Base-by-base conservation (phyloP, 1,284 basidiomycete genomes). In the Sporisorium sorghi region DNA sequence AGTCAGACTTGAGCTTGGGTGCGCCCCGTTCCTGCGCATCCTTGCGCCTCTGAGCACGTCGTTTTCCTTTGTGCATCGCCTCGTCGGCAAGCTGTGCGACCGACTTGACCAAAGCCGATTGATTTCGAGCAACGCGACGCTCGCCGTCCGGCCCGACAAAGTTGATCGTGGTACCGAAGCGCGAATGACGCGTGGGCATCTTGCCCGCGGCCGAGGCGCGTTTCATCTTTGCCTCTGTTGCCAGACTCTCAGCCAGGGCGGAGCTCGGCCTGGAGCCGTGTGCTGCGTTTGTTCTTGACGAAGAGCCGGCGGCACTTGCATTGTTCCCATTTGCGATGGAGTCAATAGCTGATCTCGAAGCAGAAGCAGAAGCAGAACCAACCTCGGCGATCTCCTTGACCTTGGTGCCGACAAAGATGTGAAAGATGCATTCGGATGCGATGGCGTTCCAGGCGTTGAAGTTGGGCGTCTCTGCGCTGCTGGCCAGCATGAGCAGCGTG, bases 151-250 rank as follows among this genome's bases (percentile, higher is more conserved):
- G 62, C 14, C 73, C 82, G 32, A 68, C 49, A 55, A 81, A 83
- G 66, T 77, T 74, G 70, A 84, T 76, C 24, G 81, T 76, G 32
- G 83, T 83, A 14, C 80, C 79, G 63, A 83, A 84, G 24, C 81
- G 78, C 35, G 81, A 81, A 47, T 84, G 83, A 6, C 83, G 76
- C 11, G 79, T 71, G 1, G 76, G 57, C 3, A 63, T 54, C 24
- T 56, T 62, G 26, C 60, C 43, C 2, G 58, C 15, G 8, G 58
- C 47, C 14, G 69, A 60, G 12, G 66, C 65, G 10, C 72, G 70
- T 46, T 77, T 75, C 40, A 74, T 58, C 42, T 60, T 65, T 6
- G 75, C 76, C 44, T 83, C 81, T 3, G 71, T 71, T 30, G 72
- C 58, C 4, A 83, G 74, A 33, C 73, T 76, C 0, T 73, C 62